phyloP scores from a whole-genome alignment of 2,329 filamentous ascomycete species.

The Fusarium sp. region DNA sequence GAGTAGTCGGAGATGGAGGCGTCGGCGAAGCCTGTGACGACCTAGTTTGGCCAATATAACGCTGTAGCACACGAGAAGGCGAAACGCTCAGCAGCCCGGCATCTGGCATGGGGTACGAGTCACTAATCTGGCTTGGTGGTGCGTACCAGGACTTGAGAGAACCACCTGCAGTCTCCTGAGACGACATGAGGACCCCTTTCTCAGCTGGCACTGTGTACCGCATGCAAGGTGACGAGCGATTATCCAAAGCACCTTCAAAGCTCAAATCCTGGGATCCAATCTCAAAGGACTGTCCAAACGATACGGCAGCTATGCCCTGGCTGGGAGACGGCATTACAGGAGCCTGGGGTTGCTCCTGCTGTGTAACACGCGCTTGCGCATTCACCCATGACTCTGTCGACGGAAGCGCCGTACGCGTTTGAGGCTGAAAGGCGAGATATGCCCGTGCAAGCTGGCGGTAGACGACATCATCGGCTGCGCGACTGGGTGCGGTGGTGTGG shows the following conservation, averaged over 20 bases:
- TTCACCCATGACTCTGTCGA: background rate
- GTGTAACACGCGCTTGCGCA: background rate
- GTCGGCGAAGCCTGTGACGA: slow-evolving; percentile 38
- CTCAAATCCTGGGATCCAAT: slow-evolving; percentile 56
- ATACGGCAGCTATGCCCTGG: slow-evolving; percentile 18
- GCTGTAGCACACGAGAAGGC: slow-evolving; percentile 63
- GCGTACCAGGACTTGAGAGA: slow-evolving; percentile 54
- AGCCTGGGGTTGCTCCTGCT: slow-evolving; percentile 6
- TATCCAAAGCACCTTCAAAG: slow-evolving; percentile 59
- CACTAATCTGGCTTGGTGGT: slow-evolving; percentile 63
- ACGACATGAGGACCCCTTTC: slow-evolving; percentile 6
- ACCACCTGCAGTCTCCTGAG: slow-evolving; percentile 11
- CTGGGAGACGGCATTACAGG: slow-evolving; percentile 16
- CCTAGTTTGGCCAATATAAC: slow-evolving; percentile 54
- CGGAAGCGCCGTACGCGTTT: slow-evolving; percentile 21
- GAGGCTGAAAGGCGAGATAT: slow-evolving; percentile 62
- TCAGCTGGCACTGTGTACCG: slow-evolving; percentile 1
- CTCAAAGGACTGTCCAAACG: slow-evolving; percentile 39
- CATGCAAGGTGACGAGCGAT: slow-evolving; percentile 51
- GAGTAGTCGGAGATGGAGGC: slow-evolving; percentile 34
- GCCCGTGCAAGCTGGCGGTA: slow-evolving; percentile 64
- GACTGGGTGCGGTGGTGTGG: slow-evolving; percentile 65
- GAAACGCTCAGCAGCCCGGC: slow-evolving; percentile 49
- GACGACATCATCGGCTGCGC: slow-evolving; percentile 57
- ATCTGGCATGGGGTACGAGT: slow-evolving; percentile 62